Conservation (phyloP, 164 flowering plant genomes). For the Houttuynia cordata region DNA sequence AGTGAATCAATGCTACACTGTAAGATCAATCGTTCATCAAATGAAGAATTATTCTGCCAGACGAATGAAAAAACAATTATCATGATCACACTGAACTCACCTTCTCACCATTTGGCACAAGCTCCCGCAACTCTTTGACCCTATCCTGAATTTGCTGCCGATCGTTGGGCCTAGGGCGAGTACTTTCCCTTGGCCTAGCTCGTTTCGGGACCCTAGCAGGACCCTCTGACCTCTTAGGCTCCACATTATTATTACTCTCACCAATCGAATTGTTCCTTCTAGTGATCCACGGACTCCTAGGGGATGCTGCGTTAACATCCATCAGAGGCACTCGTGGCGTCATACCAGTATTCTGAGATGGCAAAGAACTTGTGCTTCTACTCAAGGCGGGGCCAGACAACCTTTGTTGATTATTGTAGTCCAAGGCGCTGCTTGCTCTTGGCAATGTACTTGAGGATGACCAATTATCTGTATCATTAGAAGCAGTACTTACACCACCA, state of each 20-base stretch:
- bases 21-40: conserved; percentile 1
- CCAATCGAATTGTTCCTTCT: conserved; percentile 40
- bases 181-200: conserved; percentile 27
- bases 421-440: conserved; percentile 23
- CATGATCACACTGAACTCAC: conserved; percentile 15
- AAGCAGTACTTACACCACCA: conserved; percentile 12
- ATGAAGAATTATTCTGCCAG: neutral
- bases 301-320: conserved; percentile 28
- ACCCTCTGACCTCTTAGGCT: conserved; percentile 13
- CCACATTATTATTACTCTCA: conserved; percentile 13
- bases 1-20: conserved; percentile 96
- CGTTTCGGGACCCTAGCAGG: conserved; percentile 24
- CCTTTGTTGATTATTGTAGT: conserved; percentile 17
- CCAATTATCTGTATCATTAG: conserved; percentile 8
- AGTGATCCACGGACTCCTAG: conserved; percentile 39
- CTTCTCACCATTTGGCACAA: conserved; percentile 75
- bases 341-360: conserved; percentile 10
- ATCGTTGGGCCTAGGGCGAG: conserved; percentile 72
- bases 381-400: conserved; percentile 19
- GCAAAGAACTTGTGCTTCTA: conserved; percentile 13
- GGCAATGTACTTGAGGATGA: conserved; percentile 29
- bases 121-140: conserved; percentile 64
- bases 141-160: conserved; percentile 91
- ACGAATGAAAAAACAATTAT: neutral
- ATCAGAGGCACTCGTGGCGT: conserved; percentile 7